These are phyloP conservation scores for Blastocystis sp. DNA, from an alignment of 352 stramenopile species.

Conservation along the genomic window DNA sequence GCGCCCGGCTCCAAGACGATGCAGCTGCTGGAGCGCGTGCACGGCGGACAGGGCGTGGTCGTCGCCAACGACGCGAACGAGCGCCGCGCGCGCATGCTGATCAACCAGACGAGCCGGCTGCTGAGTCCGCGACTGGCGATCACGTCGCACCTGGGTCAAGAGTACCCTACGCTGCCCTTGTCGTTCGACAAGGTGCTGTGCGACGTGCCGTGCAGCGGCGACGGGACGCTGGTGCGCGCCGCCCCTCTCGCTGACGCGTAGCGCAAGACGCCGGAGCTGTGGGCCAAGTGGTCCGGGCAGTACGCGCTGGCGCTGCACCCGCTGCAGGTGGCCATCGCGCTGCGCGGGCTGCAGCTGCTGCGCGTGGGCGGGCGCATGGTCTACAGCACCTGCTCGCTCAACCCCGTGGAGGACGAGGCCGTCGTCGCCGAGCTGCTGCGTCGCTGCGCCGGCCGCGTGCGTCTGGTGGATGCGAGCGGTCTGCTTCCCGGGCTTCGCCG, in stretches of 20 bases:
- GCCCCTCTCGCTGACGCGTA: constrained; percentile 11
- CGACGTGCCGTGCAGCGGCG: constrained; percentile 94
- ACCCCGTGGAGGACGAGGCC: constrained; percentile 97
- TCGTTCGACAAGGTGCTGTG: constrained; percentile 96
- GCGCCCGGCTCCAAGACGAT: constrained; percentile 97
- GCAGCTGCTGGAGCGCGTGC: constrained; percentile 90
- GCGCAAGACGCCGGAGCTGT: constrained; percentile 93
- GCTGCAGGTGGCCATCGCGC: constrained; percentile 90
- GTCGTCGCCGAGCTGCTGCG: constrained; percentile 92
- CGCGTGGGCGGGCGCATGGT: constrained; percentile 85
- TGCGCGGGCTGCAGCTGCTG: constrained; percentile 84
- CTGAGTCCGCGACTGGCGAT: constrained; percentile 88
- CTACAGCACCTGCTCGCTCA: constrained; percentile 95
- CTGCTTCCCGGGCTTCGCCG: constrained; percentile 80
- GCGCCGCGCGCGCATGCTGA: constrained; percentile 96
- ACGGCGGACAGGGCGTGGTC: constrained; percentile 83
- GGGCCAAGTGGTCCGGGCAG: constrained; percentile 87
- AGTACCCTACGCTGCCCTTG: constrained; percentile 84
- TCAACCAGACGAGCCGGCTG: constrained; percentile 91
- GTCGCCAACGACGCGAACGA: constrained; percentile 93
- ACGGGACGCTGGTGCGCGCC: constrained; percentile 85
- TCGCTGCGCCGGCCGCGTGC: constrained; percentile 81
- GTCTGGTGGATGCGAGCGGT: constrained; percentile 83
- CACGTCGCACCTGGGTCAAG: constrained; percentile 90
- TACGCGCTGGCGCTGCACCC: constrained; percentile 87